Evolutionary conservation across 345 rosid genomes (phyloP), one percentile per base, ranked within the genome.

Genomic region (Eucalyptus fibrosa): DNA sequence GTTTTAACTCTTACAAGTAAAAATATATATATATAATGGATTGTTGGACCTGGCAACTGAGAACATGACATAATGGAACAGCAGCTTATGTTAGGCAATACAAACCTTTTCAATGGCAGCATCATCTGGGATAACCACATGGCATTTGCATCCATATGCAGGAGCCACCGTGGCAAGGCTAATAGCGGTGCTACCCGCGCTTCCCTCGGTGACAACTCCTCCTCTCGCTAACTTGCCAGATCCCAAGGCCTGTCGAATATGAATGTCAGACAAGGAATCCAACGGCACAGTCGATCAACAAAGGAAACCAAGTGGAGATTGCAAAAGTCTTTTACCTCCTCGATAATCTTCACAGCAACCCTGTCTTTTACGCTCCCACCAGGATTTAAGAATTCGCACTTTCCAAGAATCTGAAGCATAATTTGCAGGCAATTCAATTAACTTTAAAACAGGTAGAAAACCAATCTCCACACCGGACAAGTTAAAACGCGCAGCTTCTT

Each of bases 361-460:
- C 99, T 94, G 88, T 97, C 99, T 91, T 97, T 98, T 49, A 97
- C 99, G 60, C 99, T 98, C 86, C 99, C 99, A 82, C 99, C 99
- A 14, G 99, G 99, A 93, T 97, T 97, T 90, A 98, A 90, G 93
- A 98, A 98, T 91, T 98, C 99, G 86, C 99, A 97, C 89, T 98
- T 96, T 7, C 97, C 99, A 47, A 96, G 95, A 93, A 98, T 98
- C 99, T 98, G 93, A 91, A 21, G 83, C 45, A 77, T 56, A 56
- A 56, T 77, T 77, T 21, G 30, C 30, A 77, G 47, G 28, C 1
- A 37, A 23, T 6, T 72, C 24, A 77, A 40, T 77, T 6, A 40
- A 77, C 83, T 77, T 40, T 40, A 16, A 5, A 77, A 77, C 83
- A 21, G 47, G 47, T 40, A 40, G 30, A 21, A 77, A 21, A 77